phyloP scores from a whole-genome alignment of 2,329 filamentous ascomycete genomes.

The Nigrospora sphaerica region DNA sequence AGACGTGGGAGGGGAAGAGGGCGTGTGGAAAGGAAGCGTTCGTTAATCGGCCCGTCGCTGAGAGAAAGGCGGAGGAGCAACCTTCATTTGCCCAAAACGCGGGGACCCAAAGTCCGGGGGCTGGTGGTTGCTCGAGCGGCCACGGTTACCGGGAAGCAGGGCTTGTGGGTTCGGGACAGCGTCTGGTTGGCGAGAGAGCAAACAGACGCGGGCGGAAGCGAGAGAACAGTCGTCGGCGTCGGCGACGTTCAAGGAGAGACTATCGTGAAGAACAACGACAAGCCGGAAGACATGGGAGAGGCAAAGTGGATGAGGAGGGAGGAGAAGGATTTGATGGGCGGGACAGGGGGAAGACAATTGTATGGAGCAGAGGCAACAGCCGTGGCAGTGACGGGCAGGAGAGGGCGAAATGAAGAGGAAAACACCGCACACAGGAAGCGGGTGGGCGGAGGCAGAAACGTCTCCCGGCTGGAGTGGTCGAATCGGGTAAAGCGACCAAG shows the following conservation, averaged over 20 bases:
- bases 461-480: too few relatives aligned
- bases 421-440: too few relatives aligned
- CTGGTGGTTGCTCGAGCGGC: background rate
- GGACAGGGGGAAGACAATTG: constrained; percentile 1
- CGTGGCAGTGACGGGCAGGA: too few relatives aligned
- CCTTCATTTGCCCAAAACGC: constrained; percentile 17
- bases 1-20: constrained; percentile 14
- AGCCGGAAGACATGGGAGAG: background rate
- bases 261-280: constrained; percentile 1
- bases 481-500: too few relatives aligned
- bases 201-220: too few relatives aligned
- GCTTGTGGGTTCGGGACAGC: too few relatives aligned
- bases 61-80: constrained; percentile 22
- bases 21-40: constrained; percentile 8
- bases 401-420: too few relatives aligned
- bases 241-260: background rate
- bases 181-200: too few relatives aligned
- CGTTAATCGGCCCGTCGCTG: constrained; percentile 25
- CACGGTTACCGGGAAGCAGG: background rate
- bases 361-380: background rate
- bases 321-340: background rate
- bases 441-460: too few relatives aligned
- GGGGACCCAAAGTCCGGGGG: constrained; percentile 12
- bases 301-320: constrained; percentile 1
- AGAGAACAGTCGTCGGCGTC: too few relatives aligned